Percentiles rank a stretch among this genome's conserved stretches.
Conservation (phyloP, 2,329 filamentous ascomycete species). For the Pezicula carpinea region DNA sequence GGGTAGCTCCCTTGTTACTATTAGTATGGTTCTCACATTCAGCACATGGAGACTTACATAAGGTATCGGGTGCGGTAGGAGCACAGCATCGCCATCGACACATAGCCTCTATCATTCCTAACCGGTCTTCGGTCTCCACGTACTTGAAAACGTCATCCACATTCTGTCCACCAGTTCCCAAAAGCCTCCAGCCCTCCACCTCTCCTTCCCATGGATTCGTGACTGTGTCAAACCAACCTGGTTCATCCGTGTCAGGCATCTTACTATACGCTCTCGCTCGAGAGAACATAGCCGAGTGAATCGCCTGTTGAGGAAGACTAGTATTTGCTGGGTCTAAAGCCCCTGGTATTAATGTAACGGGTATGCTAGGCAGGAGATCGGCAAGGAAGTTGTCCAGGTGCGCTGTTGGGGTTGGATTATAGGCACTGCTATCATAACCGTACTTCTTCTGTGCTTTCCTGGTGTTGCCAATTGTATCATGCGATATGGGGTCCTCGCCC, state of each 20-base stretch:
- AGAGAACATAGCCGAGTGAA: conserved; percentile 90
- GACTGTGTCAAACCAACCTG: conserved; percentile 78
- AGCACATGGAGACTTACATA: conserved; percentile 60
- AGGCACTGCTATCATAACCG: conserved; percentile 84
- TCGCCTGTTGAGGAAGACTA: conserved; percentile 85
- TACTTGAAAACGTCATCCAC: conserved; percentile 94
- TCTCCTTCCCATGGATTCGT: conserved; percentile 94
- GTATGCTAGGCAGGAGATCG: conserved; percentile 76
- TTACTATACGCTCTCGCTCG: conserved; percentile 63
- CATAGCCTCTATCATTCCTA: conserved; percentile 93
- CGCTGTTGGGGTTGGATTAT: conserved; percentile 80
- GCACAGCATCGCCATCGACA: conserved; percentile 87
- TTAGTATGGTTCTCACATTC: conserved; percentile 3
- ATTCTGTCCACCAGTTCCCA: conserved; percentile 88
- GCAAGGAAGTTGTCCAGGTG: conserved; percentile 81
- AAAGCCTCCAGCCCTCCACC: conserved; percentile 81
- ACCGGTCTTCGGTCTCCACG: conserved; percentile 67
- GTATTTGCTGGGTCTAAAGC: conserved; percentile 82
- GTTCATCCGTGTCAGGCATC: conserved; percentile 36
- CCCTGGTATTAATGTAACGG: conserved; percentile 84
- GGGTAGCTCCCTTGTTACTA: conserved; percentile 75
- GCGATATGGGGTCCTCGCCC: conserved; percentile 21
- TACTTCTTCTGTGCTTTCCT: conserved; percentile 67
- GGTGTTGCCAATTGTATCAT: conserved; percentile 27
- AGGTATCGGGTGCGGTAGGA: conserved; percentile 90